Conservation (phyloP, 192 early-diverging fungal species). For the Coemansia sp. region DNA sequence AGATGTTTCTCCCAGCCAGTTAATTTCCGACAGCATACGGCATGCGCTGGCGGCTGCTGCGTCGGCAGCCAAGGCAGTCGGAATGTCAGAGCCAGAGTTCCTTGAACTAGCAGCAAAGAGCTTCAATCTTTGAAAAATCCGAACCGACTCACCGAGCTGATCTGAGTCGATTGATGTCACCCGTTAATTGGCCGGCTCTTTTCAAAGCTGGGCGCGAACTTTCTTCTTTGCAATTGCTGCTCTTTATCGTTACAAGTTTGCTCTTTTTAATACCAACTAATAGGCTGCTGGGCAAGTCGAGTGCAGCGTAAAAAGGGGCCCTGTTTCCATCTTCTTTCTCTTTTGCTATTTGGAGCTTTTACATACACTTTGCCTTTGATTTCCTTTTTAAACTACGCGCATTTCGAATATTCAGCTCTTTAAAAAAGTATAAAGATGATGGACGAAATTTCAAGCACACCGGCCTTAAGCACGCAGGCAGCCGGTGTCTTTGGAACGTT, state of each 20-base stretch:
- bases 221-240: not conserved
- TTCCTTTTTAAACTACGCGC: not conserved
- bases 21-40: slow-evolving; percentile 9
- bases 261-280: not conserved
- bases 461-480: slow-evolving; percentile 47
- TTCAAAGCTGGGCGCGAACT: not conserved
- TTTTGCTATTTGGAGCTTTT: not conserved
- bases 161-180: not conserved
- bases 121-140: not conserved
- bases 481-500: slow-evolving; percentile 32
- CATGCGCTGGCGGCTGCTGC: slow-evolving; percentile 32
- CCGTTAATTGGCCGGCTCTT: not conserved
- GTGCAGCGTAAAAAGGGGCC: not conserved
- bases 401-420: not conserved
- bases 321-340: not conserved
- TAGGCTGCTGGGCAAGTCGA: slow-evolving; percentile 1
- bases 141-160: not conserved
- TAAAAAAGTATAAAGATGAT: slow-evolving; percentile 31
- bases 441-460: slow-evolving; percentile 44
- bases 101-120: slow-evolving; percentile 5
- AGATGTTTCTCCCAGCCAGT: not conserved
- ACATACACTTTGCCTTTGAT: not conserved
- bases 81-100: slow-evolving; percentile 28
- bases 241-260: not conserved
- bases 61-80: slow-evolving; percentile 14